Conservation (phyloP, 495 filamentous ascomycete genomes). For the Immersiella caudata region DNA sequence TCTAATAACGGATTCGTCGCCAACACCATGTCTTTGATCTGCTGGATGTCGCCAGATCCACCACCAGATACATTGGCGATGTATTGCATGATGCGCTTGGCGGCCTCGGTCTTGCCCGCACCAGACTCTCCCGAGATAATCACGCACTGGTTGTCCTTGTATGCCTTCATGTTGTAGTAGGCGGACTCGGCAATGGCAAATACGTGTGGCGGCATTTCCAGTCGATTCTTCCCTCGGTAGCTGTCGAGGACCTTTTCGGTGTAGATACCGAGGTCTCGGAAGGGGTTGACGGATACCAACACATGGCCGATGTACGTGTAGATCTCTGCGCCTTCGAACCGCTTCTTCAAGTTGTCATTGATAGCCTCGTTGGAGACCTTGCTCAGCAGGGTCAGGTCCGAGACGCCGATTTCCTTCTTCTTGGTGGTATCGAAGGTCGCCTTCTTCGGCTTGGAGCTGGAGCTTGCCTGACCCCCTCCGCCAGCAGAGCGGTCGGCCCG, state of each 20-base stretch:
- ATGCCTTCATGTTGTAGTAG: constrained; percentile 99
- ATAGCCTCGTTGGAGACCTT: constrained; percentile 99
- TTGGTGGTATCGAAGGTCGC: constrained; percentile 92
- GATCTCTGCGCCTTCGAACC: constrained; percentile 95
- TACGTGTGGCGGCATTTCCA: constrained; percentile 94
- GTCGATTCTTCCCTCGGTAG: constrained; percentile 93
- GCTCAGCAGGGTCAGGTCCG: constrained; percentile 94
- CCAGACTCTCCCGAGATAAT: constrained; percentile 99
- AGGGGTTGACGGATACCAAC: constrained; percentile 98
- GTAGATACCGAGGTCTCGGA: constrained; percentile 97
- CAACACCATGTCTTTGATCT: constrained; percentile 98
- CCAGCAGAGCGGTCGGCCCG: constrained; percentile 59
- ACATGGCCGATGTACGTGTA: constrained; percentile 99
- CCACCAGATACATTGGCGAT: constrained; percentile 96
- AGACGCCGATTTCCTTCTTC: constrained; percentile 99
- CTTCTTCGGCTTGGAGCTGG: constrained; percentile 80
- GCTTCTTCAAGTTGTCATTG: constrained; percentile 97
- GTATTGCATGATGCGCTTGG: constrained; percentile 99
- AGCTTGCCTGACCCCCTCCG: constrained; percentile 51
- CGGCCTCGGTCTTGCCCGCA: constrained; percentile 98
- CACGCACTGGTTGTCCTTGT: constrained; percentile 99
- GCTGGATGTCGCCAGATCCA: constrained; percentile 86
- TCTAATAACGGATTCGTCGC: constrained; percentile 97
- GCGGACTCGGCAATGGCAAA: constrained; percentile 95
- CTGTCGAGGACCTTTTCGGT: constrained; percentile 88